Conservation (phyloP, 495 filamentous ascomycete genomes). For the Aspergillus taichungensis region DNA sequence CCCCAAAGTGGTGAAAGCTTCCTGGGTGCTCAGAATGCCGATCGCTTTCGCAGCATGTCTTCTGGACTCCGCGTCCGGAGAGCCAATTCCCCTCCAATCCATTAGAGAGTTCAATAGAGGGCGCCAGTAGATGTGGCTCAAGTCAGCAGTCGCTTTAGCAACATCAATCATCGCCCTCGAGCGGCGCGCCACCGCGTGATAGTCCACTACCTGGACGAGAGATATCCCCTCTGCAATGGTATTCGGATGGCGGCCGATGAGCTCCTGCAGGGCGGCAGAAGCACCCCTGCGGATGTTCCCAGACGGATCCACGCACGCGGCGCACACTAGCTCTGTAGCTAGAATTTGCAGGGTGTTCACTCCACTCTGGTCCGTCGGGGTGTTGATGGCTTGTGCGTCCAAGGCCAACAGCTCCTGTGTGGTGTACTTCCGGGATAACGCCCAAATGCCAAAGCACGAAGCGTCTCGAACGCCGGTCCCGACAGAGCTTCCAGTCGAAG, state of each 20-base stretch:
- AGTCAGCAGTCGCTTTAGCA: conserved; percentile 51
- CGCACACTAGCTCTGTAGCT: conserved; percentile 67
- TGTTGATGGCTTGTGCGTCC: conserved; percentile 28
- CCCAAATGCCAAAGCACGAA: conserved; percentile 92
- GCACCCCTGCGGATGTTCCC: conserved; percentile 89
- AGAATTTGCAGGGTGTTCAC: conserved; percentile 59
- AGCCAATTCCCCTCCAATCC: conserved; percentile 81
- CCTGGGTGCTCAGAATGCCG: conserved; percentile 44
- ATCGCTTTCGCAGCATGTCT: conserved; percentile 62
- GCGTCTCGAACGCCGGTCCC: conserved; percentile 95
- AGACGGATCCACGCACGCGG: conserved; percentile 78
- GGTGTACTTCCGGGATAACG: conserved; percentile 76
- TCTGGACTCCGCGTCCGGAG: conserved; percentile 62
- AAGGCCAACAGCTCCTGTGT: conserved; percentile 67
- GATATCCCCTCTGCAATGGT: conserved; percentile 70
- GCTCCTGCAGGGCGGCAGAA: conserved; percentile 88
- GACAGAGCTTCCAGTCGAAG: conserved; percentile 68
- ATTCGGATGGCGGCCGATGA: conserved; percentile 87
- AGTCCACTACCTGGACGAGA: conserved; percentile 84
- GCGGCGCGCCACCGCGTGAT: conserved; percentile 83
- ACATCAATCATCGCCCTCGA: conserved; percentile 73
- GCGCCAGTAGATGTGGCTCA: conserved; percentile 60
- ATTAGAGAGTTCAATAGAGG: conserved; percentile 61
- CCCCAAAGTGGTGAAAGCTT: conserved; percentile 22
- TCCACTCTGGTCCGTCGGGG: conserved; percentile 15